These are phyloP conservation scores for Prosopis cineraria DNA, from an alignment of 306 rosid genomes.

Conservation along the genomic window DNA sequence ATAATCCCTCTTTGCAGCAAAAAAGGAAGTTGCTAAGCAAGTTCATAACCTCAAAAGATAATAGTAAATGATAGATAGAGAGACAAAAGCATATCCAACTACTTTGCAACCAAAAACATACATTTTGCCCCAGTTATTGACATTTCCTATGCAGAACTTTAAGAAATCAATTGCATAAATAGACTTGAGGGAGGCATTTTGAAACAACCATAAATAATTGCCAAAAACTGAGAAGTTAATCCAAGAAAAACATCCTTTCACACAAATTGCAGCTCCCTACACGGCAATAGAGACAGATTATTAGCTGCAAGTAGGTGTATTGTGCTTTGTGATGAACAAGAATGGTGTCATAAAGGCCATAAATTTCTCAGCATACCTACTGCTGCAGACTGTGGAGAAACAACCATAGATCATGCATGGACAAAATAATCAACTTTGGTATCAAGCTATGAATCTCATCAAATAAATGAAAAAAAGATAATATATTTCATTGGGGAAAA, in stretches of 20 bases:
- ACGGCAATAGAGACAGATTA: neutral
- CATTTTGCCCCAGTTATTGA: neutral
- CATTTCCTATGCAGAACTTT: neutral
- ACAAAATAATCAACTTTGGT: constrained; percentile 1
- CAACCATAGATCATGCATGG: constrained; percentile 16
- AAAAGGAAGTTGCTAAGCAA: neutral
- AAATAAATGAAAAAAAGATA: constrained; percentile 12
- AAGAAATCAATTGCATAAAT: neutral
- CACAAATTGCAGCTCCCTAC: neutral
- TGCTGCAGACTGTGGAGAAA: neutral
- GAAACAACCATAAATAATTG: neutral
- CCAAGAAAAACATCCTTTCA: constrained; percentile 3
- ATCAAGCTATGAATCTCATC: constrained; percentile 11
- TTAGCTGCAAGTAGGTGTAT: neutral
- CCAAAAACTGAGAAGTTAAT: constrained; percentile 2
- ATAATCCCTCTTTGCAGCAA: neutral
- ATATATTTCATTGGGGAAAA: neutral
- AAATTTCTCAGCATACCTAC: neutral
- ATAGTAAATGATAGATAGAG: neutral
- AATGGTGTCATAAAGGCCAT: neutral
- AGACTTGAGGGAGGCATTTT: neutral
- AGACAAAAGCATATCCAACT: constrained; percentile 2
- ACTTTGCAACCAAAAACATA: neutral
- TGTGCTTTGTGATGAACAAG: constrained; percentile 3
- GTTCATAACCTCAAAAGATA: neutral